These are phyloP conservation scores for Psilocybe cubensis DNA, from an alignment of 768 basidiomycete species.

Conservation along the genomic window DNA sequence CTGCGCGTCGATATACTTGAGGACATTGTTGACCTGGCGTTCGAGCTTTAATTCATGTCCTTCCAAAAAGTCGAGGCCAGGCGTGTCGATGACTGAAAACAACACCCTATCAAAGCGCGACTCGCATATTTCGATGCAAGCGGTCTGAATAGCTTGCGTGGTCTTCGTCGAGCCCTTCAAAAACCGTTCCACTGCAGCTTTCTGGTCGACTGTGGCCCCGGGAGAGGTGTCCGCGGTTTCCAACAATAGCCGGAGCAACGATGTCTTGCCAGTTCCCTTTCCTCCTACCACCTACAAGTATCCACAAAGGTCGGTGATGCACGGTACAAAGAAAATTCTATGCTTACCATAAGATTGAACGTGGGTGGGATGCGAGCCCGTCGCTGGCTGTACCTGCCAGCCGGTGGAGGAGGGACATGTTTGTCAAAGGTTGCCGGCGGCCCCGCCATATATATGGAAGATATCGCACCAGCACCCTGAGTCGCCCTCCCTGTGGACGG, in stretches of 20 bases:
- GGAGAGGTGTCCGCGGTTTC: constrained; percentile 87
- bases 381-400: constrained; percentile 62
- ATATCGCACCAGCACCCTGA: constrained; percentile 55
- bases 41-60: constrained; percentile 80
- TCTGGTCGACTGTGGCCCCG: constrained; percentile 75
- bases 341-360: constrained; percentile 82
- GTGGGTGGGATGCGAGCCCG: constrained; percentile 71
- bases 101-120: constrained; percentile 79
- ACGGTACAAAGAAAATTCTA: background rate
- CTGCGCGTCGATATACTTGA: constrained; percentile 80
- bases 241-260: constrained; percentile 75
- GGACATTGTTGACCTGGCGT: constrained; percentile 70
- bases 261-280: constrained; percentile 85
- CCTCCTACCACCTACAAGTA: constrained; percentile 70
- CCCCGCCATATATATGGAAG: constrained; percentile 70
- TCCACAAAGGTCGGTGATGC: background rate
- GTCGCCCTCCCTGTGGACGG: constrained; percentile 47
- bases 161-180: constrained; percentile 60
- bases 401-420: constrained; percentile 42
- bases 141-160: constrained; percentile 67
- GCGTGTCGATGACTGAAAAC: constrained; percentile 85
- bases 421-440: constrained; percentile 70
- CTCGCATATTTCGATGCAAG: constrained; percentile 82
- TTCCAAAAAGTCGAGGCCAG: constrained; percentile 76
- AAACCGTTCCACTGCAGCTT: constrained; percentile 64